Base-by-base conservation (phyloP, 2,329 filamentous ascomycete genomes). In the Colletotrichum sp. region DNA sequence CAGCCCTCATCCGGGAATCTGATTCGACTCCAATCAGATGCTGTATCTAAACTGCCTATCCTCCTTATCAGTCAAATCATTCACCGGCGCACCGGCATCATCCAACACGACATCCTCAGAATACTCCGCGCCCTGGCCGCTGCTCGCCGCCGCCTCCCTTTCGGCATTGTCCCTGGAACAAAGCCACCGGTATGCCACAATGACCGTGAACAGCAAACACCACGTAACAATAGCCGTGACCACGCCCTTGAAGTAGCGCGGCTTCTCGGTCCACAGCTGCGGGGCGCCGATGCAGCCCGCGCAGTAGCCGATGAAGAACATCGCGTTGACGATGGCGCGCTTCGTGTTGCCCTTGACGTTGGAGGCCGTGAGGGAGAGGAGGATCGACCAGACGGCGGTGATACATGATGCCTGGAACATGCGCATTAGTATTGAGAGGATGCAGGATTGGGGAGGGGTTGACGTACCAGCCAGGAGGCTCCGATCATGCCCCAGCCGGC, bases 271-370 rank as follows among this genome's bases (percentile, higher is more conserved):
- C 88, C 88, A 90, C 2, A 89, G 82, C 79, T 90, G 88, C n/a
- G 88, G 88, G 1, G 81, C 81, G 0, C 82, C 87, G 62, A 85
- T 87, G 76, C 89, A 90, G 0, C 86, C 87, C 21, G 82, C 87
- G 59, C 85, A 88, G 78, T 89, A 90, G 1, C 86, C 87, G 30
- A 89, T 87, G 80, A 89, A 90, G 80, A 89, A 89, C 79, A 89
- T 83, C 7, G 85, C 84, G 67, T 86, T 88, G 32, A 88, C 85
- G 5, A 87, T 81, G 10, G 87, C 82, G 5, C 86, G 85, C 78
- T 90, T 90, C 2, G 88, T 90, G 79, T 90, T 90, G 0, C 89
- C 88, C 68, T 88, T 88, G 30, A 89, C 84, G 71, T 90, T 90
- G 5, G 87, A 89, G 1, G 88, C 87, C 2, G 82, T 84, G 2